These are phyloP conservation scores for Pestalotiopsis sp. DNA, from an alignment of 2,329 filamentous ascomycete genomes.

Conservation along the genomic window DNA sequence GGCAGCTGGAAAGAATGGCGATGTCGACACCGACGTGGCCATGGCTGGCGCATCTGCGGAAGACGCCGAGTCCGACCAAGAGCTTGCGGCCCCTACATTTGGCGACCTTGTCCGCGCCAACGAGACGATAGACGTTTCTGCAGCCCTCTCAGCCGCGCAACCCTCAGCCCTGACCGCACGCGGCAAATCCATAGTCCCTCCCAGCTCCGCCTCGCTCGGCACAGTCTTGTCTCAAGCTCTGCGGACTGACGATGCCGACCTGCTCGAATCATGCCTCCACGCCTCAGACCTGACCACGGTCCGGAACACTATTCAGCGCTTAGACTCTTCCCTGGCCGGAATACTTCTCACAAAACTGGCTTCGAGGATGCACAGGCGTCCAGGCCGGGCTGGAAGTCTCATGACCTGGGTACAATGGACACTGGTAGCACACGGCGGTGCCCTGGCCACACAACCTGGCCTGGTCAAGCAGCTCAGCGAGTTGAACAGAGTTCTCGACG, in stretches of 20 bases:
- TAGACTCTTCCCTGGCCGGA: conserved; percentile 83
- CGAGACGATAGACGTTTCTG: conserved; percentile 76
- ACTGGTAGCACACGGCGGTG: conserved; percentile 87
- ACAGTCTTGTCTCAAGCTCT: conserved; percentile 94
- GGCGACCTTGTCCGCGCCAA: conserved; percentile 80
- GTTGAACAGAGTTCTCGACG: conserved; percentile 84
- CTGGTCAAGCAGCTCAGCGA: conserved; percentile 76
- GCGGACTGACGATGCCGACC: conserved; percentile 84
- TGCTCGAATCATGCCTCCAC: conserved; percentile 91
- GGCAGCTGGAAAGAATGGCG: conserved; percentile 27
- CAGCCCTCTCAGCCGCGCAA: conserved; percentile 52
- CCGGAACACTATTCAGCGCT: conserved; percentile 84
- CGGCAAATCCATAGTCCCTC: conserved; percentile 57
- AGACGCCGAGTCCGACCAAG: conserved; percentile 46
- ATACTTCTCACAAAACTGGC: conserved; percentile 81
- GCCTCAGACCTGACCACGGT: conserved; percentile 77
- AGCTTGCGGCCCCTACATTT: conserved; percentile 69
- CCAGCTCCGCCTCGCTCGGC: conserved; percentile 78
- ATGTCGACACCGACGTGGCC: conserved; percentile 31
- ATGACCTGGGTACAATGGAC: conserved; percentile 98
- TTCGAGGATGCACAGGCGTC: conserved; percentile 81
- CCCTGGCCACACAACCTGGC: conserved; percentile 83
- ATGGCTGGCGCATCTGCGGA: conserved; percentile 27
- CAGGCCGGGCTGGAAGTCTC: conserved; percentile 85
- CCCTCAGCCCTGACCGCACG: conserved; percentile 43